Conservation (phyloP, 768 basidiomycete species). For the Heimioporus sp. region DNA sequence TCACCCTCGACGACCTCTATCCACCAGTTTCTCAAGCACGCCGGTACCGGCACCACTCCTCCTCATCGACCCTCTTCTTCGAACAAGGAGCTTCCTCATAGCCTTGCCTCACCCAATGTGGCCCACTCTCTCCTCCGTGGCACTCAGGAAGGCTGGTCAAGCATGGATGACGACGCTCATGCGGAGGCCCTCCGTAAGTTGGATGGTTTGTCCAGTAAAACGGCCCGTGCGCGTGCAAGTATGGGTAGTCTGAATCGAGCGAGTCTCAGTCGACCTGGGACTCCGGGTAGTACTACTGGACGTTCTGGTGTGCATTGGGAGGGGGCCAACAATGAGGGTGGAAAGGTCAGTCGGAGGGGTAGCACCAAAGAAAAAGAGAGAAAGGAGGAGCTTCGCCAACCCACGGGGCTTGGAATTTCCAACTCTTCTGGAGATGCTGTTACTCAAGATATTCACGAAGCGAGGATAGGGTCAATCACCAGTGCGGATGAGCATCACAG, state of each 20-base stretch:
- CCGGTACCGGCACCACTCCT: slow-evolving; percentile 38
- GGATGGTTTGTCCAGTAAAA: slow-evolving; percentile 82
- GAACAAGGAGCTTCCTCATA: slow-evolving; percentile 38
- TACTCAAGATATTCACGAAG: slow-evolving; percentile 41
- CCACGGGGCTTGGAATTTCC: slow-evolving; percentile 35
- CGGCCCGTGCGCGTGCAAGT: slow-evolving; percentile 74
- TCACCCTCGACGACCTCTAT: slow-evolving; percentile 91
- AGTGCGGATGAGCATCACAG: slow-evolving; percentile 60
- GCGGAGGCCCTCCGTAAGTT: slow-evolving; percentile 90
- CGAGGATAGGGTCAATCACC: slow-evolving; percentile 38
- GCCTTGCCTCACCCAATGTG: slow-evolving; percentile 58
- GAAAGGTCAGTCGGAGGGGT: slow-evolving; percentile 37
- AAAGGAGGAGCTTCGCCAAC: slow-evolving; percentile 31
- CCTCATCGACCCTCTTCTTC: slow-evolving; percentile 34
- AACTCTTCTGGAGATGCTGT: slow-evolving; percentile 32
- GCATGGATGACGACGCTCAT: slow-evolving; percentile 83
- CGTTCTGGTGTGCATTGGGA: slow-evolving; percentile 66
- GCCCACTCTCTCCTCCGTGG: slow-evolving; percentile 84
- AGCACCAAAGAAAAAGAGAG: slow-evolving; percentile 46
- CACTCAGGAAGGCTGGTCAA: slow-evolving; percentile 88
- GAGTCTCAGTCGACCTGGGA: slow-evolving; percentile 68
- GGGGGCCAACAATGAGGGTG: slow-evolving; percentile 45
- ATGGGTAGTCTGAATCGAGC: slow-evolving; percentile 69
- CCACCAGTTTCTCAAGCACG: slow-evolving; percentile 72
- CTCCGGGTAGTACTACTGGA: slow-evolving; percentile 61